Evolutionary conservation across 495 filamentous ascomycete genomes (phyloP), one percentile per base, ranked within the genome.

Genomic region (Neurospora terricola): DNA sequence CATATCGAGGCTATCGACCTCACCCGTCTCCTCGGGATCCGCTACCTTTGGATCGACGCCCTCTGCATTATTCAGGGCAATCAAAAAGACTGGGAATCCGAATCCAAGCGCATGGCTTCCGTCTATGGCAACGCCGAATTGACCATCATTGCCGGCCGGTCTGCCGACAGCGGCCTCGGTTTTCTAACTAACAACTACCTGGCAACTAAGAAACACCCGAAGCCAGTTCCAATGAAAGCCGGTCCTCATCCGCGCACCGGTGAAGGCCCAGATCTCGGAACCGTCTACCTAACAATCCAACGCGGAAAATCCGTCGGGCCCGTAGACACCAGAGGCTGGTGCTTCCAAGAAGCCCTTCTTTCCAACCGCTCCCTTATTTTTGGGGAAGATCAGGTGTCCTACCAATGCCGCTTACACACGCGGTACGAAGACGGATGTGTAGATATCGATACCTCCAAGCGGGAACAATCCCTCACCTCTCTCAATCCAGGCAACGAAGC

Each of bases 341-440:
- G 71, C 38, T 72, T 72, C 38, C 71, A 72, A 3, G 71, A 72
- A 42, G 54, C 48, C 8, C 45, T 68, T 3, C 38, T 72, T 2
- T 37, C 48, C 2, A 39, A 38, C 16, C 71, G 71, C 10, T 8
- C 45, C 7, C 9, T 72, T 9, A 5, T 37, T 1, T 72, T 72
- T 62, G 48, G 71, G 3, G 21, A 37, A 21, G 54, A 72, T 2
- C 71, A 72, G 59, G 30, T 72, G 5, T 27, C 4, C 7, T 72
- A 38, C 38, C 54, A 42, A 1, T 72, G 71, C 59, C 48, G 71
- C 11, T 3, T 9, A 3, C 54, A 38, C 12, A 40, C 5, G 1
- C 21, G 14, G 0, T 72, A 21, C 0, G 71, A 72, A 34, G 71
- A 72, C 59, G 71, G 71, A 1, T 23, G 30, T 2, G 48, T 38